Base-by-base conservation (phyloP, 345 rosid species). In the Microcos paniculata region DNA sequence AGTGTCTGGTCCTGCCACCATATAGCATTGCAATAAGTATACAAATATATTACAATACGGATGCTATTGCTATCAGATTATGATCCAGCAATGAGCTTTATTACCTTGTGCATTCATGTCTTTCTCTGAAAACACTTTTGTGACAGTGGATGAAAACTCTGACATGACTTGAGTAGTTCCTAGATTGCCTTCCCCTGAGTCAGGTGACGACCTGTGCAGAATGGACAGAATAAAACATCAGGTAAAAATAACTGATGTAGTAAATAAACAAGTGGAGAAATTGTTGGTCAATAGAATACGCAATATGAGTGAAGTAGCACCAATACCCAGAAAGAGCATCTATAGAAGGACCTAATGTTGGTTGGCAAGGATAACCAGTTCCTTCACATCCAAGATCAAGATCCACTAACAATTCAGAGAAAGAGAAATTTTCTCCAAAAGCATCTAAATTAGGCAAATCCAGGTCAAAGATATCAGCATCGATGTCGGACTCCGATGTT, bases 321-420 rank as follows among this genome's bases (percentile, higher is more conserved):
- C 66, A 63, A 21, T 87, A 88, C 94, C 78, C 79, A 73, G 84
- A 72, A 79, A 72, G 78, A 75, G 80, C 77, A 68, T 80, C 79
- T 3, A 42, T 28, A 16, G 82, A 74, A 66, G 73, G 46, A 57
- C 73, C 80, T 23, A 46, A 15, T 11, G 78, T 73, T 77, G 87
- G 88, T 56, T 84, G 84, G 82, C 83, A 82, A 70, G 90, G 74
- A 56, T 74, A 64, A 43, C 21, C 33, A 53, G 75, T 65, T 74
- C 83, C 94, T 64, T 86, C 86, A 51, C 63, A 79, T 24, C 75
- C 94, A 69, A 92, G 81, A 82, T 89, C 99, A 7, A 95, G 83
- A 75, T 94, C 97, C 78, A 80, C 82, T 24, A 94, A 69, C 70
- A 93, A 78, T 64, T 91, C 91, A 4, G 97, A 86, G 85, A 92